phyloP scores from a whole-genome alignment of 129 eudicot genomes.

The Helichrysum umbraculigerum region DNA sequence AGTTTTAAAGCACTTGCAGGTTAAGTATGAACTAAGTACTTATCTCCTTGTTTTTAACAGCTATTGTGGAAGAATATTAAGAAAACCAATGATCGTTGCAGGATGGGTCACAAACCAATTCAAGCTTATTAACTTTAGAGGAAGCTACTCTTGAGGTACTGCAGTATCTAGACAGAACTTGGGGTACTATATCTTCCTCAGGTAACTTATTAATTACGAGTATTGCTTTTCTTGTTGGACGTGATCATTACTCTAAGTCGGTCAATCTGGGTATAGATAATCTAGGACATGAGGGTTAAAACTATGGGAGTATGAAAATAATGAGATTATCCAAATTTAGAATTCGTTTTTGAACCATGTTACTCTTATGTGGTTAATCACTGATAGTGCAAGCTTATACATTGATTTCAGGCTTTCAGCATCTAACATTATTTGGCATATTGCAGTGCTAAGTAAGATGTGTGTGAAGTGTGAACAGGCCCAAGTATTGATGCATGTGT shows the following conservation, averaged over 20 bases:
- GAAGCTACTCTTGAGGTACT: constrained; percentile 20
- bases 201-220: neutral
- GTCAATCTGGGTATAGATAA: too few species aligned
- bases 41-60: neutral
- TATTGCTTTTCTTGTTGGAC: too few species aligned
- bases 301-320: too few species aligned
- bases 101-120: neutral
- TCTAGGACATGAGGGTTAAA: too few species aligned
- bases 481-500: neutral
- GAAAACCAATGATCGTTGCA: neutral
- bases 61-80: neutral
- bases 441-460: neutral
- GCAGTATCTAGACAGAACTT: constrained; percentile 10
- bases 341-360: neutral
- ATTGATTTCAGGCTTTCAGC: neutral
- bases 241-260: too few species aligned
- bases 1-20: constrained; percentile 11
- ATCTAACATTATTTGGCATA: neutral
- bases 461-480: neutral
- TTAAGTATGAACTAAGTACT: neutral
- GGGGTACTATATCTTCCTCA: constrained; percentile 16
- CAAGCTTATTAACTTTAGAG: neutral
- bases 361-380: constrained; percentile 1
- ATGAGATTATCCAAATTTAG: too few species aligned
- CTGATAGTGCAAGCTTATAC: neutral